Evolutionary conservation across 1,284 basidiomycete species (phyloP), one percentile per base, ranked within the genome.

Genomic region (Ganoderma lingzhi): DNA sequence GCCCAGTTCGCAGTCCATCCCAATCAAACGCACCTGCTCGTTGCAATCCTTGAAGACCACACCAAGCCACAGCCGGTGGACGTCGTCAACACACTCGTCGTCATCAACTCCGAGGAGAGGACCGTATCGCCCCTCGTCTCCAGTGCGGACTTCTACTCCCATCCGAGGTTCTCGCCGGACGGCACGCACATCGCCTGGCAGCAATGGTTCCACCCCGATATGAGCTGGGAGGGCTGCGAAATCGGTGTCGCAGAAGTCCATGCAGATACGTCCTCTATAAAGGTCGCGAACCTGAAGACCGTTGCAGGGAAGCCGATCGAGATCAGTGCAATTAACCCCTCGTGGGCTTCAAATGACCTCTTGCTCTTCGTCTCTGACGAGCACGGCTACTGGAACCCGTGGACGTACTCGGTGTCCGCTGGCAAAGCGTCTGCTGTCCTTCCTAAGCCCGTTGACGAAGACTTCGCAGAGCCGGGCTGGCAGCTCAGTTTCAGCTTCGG

Each of bases 141-240:
- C n/a, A 91, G 90, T 12, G 84, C 86, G 3, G 91, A 93, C 76
- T 93, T 93, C 78, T 93, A 93, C 75, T 83, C 84, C 6, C 74
- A 84, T 1, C 88, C 92, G 0, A 82, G 79, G 35, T 92, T 94
- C 79, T 92, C 90, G 30, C 87, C 91, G 0, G 87, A 92, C 73
- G 94, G 93, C 0, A 83, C 80, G 28, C 85, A 85, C 56, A 74
- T 95, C 23, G 87, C 86, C 3, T 96, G 91, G 90, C 83, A 90
- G 61, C 85, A 91, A 70, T 95, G 93, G 93, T 82, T 80, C 70
- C 90, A 91, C 71, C 94, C 94, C 0, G 88, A 93, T 75, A 95
- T 95, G 94, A 93, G 93, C 28, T 95, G 92, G 90, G 89, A 93
- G 74, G 90, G 89, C 23, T 85, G 87, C 0, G 82, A 90, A 74